These are phyloP conservation scores for Plectosphaerella cucumerina DNA, from an alignment of 2,329 filamentous ascomycete genomes.

Conservation along the genomic window DNA sequence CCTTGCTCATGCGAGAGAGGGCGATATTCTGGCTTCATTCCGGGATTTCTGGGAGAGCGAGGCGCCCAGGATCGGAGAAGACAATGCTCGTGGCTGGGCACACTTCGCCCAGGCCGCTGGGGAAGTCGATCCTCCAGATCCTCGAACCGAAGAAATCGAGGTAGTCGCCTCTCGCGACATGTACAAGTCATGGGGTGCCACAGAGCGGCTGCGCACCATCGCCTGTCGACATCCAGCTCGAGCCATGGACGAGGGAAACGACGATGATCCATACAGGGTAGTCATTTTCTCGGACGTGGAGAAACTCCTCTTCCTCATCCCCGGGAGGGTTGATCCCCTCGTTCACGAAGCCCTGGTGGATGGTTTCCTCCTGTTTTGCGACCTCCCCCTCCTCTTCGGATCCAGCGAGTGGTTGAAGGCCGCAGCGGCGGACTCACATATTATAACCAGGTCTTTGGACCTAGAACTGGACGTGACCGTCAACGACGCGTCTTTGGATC, in stretches of 20 bases:
- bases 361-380: constrained; percentile 66
- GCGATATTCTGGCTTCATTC: constrained; percentile 39
- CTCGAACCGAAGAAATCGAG: constrained; percentile 17
- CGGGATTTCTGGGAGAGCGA: constrained; percentile 86
- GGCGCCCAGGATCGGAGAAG: constrained; percentile 71
- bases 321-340: constrained; percentile 15
- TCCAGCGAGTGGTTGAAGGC: constrained; percentile 21
- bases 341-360: constrained; percentile 34
- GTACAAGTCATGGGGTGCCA: constrained; percentile 46
- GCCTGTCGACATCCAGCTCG: constrained; percentile 62
- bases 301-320: constrained; percentile 53
- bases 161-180: constrained; percentile 31
- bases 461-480: constrained; percentile 5
- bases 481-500: not conserved
- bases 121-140: constrained; percentile 36
- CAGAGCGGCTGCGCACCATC: constrained; percentile 48
- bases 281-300: constrained; percentile 76
- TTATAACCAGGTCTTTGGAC: not conserved
- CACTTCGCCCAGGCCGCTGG: constrained; percentile 36
- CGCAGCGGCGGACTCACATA: constrained; percentile 21
- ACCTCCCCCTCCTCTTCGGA: constrained; percentile 48
- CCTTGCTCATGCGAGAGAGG: constrained; percentile 14
- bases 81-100: constrained; percentile 65
- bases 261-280: constrained; percentile 79
- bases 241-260: constrained; percentile 67